These are phyloP conservation scores for Eucalyptus cladocalyx DNA, from an alignment of 345 rosid species.

Conservation along the genomic window DNA sequence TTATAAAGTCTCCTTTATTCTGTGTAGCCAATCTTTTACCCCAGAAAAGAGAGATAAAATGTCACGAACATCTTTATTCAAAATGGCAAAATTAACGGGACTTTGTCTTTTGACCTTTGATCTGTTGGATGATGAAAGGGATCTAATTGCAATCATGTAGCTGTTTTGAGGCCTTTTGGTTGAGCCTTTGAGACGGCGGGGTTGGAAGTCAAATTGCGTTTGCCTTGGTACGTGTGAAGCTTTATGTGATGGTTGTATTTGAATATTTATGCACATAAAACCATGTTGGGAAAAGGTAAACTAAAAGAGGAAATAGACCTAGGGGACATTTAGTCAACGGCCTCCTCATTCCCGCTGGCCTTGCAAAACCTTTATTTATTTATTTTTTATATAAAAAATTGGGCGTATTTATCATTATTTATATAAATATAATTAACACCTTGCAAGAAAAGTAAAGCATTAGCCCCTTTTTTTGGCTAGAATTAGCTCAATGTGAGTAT, in stretches of 20 bases:
- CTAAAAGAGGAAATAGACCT: background rate
- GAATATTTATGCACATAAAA: background rate
- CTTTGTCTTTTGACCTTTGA: background rate
- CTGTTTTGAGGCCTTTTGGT: background rate
- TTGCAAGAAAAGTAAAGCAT: background rate
- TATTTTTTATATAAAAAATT: background rate
- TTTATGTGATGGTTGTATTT: background rate
- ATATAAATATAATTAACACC: background rate
- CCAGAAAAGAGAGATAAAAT: background rate
- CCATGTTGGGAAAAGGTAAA: background rate
- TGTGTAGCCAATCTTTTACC: background rate
- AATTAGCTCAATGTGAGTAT: background rate
- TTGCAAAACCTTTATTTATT: background rate
- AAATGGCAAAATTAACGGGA: background rate
- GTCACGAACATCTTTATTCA: background rate
- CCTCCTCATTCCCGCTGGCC: background rate
- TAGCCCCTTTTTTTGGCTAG: background rate
- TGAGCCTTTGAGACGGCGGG: background rate
- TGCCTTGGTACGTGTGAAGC: background rate
- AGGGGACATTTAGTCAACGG: background rate
- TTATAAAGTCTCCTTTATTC: background rate
- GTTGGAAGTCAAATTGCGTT: background rate
- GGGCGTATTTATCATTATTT: background rate
- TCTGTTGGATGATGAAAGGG: background rate
- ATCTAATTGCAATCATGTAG: background rate